Conservation (phyloP, 2,329 filamentous ascomycete species). For the Botrytis squamosa region DNA sequence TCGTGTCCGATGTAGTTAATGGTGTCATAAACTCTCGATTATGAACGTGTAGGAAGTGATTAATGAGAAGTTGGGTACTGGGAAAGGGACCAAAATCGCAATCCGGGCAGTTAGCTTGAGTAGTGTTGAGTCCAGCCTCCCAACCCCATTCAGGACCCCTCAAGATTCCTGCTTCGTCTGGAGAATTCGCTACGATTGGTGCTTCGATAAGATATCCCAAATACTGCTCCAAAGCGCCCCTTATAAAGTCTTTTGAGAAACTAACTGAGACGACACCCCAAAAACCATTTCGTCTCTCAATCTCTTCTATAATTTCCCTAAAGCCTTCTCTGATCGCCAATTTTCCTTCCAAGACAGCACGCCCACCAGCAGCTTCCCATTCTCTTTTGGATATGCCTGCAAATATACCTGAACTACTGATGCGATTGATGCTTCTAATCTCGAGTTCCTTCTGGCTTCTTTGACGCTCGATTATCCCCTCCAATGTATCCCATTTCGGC, state of each 20-base stretch:
- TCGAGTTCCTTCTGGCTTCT: constrained; percentile 32
- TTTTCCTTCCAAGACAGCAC: constrained; percentile 25
- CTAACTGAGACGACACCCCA: constrained; percentile 36
- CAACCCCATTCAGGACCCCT: constrained; percentile 9
- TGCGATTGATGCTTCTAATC: constrained; percentile 30
- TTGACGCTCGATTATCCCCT: constrained; percentile 29
- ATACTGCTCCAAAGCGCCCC: constrained; percentile 27
- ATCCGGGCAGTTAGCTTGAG: background rate
- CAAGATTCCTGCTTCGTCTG: constrained; percentile 28
- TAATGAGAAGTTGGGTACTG: background rate
- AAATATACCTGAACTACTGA: constrained; percentile 34
- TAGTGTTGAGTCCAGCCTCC: constrained; percentile 4
- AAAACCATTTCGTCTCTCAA: constrained; percentile 9
- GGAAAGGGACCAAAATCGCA: background rate
- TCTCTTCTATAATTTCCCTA: constrained; percentile 23
- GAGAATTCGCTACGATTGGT: constrained; percentile 29
- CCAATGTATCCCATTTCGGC: constrained; percentile 22
- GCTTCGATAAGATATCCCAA: constrained; percentile 5
- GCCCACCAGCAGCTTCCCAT: constrained; percentile 27
- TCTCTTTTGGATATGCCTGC: constrained; percentile 24
- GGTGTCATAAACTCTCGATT: background rate
- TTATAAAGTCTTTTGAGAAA: constrained; percentile 32
- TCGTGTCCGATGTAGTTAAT: constrained; percentile 32
- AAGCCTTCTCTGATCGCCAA: constrained; percentile 31
- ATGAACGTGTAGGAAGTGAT: background rate